Conservation (phyloP, 306 rosid species). For the Acacia confusa region DNA sequence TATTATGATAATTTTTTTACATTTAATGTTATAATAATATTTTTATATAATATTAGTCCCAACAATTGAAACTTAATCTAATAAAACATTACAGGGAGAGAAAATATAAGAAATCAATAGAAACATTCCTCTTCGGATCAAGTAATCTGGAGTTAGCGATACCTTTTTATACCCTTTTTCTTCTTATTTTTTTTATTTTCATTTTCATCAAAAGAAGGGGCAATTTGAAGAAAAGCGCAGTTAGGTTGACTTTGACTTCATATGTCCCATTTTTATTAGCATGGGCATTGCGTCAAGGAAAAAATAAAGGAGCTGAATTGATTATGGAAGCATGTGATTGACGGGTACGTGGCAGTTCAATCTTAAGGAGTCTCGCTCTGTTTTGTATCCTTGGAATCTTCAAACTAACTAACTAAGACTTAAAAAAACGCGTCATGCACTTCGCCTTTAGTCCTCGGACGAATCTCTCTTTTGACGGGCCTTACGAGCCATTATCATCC, state of each 20-base stretch:
- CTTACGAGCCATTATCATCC: neutral
- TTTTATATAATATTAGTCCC: too few species aligned
- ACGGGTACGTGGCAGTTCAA: neutral
- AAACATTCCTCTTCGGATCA: too few species aligned
- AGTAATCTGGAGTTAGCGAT: neutral
- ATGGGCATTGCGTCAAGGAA: neutral
- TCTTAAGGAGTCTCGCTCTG: too few species aligned
- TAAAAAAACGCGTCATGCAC: neutral
- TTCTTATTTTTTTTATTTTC: too few species aligned
- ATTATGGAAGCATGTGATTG: neutral
- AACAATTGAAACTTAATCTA: too few species aligned
- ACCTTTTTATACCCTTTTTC: neutral
- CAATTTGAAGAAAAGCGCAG: neutral
- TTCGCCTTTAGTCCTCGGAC: neutral
- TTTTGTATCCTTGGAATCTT: neutral
- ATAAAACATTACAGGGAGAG: too few species aligned
- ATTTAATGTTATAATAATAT: too few species aligned
- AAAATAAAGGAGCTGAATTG: neutral
- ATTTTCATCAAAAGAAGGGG: neutral
- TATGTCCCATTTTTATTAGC: neutral
- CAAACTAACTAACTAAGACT: neutral
- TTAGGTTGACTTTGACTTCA: neutral
- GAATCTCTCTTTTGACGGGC: neutral
- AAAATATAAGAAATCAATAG: too few species aligned
- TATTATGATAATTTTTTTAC: too few species aligned